Evolutionary conservation across 1,284 basidiomycete genomes (phyloP).

Genomic region (Butyriboletus appendiculatus): DNA sequence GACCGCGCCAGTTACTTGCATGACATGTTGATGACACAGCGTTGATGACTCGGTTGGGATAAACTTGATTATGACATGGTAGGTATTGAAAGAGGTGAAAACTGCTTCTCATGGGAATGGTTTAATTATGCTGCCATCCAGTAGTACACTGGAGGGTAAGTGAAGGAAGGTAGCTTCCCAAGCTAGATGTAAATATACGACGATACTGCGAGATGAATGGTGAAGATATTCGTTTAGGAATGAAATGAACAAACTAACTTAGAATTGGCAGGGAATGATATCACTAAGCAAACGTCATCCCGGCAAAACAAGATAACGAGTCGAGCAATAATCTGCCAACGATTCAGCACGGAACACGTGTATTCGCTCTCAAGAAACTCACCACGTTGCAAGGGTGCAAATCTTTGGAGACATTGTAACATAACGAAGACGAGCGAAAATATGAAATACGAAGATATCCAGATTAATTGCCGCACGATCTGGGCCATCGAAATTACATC

Average conservation of each 20-base stretch:
- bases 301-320: background rate
- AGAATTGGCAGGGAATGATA: background rate
- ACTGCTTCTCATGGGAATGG: background rate
- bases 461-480: conserved; percentile 18
- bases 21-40: background rate
- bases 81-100: background rate
- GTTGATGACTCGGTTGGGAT: background rate
- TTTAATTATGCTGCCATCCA: background rate
- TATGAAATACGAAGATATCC: conserved; percentile 19
- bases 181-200: conserved; percentile 1
- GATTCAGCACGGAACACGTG: background rate
- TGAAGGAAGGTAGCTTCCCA: background rate
- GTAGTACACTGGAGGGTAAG: background rate
- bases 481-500: conserved; percentile 22
- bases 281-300: conserved; percentile 1
- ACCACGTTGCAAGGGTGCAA: conserved; percentile 16
- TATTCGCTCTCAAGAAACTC: background rate
- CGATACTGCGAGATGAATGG: conserved; percentile 7
- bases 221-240: background rate
- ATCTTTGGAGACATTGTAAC: conserved; percentile 2
- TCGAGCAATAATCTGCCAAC: conserved; percentile 9
- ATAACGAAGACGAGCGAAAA: conserved; percentile 9
- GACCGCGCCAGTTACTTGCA: background rate
- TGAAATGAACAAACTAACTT: background rate
- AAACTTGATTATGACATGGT: background rate